These are phyloP conservation scores for Pseudofabraea citricarpa DNA, from an alignment of 2,329 filamentous ascomycete species.

Conservation along the genomic window DNA sequence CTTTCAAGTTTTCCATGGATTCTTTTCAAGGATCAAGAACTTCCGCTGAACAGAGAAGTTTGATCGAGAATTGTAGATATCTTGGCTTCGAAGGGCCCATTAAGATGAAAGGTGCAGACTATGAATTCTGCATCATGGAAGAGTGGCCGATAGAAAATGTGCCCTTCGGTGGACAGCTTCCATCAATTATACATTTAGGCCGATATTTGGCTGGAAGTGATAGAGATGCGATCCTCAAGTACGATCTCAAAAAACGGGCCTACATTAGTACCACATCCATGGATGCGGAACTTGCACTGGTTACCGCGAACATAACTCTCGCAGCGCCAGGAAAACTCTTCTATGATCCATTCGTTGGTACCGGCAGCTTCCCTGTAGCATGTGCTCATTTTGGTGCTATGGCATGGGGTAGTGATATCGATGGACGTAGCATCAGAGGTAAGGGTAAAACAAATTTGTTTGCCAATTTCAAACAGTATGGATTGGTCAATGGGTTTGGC, in stretches of 20 bases:
- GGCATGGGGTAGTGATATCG: conserved; percentile 86
- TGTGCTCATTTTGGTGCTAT: conserved; percentile 86
- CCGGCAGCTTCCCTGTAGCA: conserved; percentile 86
- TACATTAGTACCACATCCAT: conserved; percentile 98
- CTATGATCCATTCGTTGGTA: conserved; percentile 94
- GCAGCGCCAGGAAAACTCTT: conserved; percentile 80
- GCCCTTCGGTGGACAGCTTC: conserved; percentile 43
- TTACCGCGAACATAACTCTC: conserved; percentile 87
- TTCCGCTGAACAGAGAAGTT: conserved; percentile 55
- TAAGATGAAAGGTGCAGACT: conserved; percentile 66
- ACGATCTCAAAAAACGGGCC: conserved; percentile 85
- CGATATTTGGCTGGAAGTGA: conserved; percentile 63
- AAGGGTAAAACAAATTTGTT: conserved; percentile 43
- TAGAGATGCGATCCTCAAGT: conserved; percentile 64
- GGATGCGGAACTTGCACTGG: conserved; percentile 87
- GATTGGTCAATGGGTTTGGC: conserved; percentile 58
- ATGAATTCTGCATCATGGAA: conserved; percentile 78
- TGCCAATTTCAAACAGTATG: conserved; percentile 84
- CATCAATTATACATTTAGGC: conserved; percentile 64
- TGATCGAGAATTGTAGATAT: conserved; percentile 81
- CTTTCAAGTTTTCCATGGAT: conserved; percentile 84
- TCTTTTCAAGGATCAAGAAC: conserved; percentile 72
- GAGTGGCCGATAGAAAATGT: conserved; percentile 60
- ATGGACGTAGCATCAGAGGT: conserved; percentile 82
- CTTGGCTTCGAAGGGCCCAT: conserved; percentile 76